phyloP scores from a whole-genome alignment of 139 green algal genomes.

The Eudorina sp. region DNA sequence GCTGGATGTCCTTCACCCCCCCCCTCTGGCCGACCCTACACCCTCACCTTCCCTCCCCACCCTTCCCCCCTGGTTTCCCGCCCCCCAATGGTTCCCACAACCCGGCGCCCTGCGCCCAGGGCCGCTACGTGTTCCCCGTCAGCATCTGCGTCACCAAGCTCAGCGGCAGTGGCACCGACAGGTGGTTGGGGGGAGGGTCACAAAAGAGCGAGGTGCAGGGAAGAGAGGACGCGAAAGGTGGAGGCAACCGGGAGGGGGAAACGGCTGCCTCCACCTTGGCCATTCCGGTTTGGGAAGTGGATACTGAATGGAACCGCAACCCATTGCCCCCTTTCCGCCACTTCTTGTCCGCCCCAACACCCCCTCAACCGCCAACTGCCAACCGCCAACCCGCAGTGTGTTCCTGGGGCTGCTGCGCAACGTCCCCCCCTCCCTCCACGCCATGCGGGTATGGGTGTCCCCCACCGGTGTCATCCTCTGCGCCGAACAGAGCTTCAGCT shows the following conservation, averaged over 20 bases:
- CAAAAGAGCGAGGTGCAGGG: no score
- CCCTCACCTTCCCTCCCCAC: neutral
- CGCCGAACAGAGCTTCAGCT: conserved; percentile 41
- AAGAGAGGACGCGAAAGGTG: no score
- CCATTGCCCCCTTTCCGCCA: no score
- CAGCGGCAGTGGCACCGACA: conserved; percentile 12
- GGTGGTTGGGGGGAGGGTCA: neutral
- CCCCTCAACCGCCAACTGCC: neutral
- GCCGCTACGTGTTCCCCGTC: conserved; percentile 12
- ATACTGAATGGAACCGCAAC: no score
- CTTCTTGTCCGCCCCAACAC: neutral
- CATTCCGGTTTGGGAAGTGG: no score
- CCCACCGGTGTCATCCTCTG: conserved; percentile 26
- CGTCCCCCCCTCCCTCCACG: neutral
- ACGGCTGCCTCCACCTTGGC: no score
- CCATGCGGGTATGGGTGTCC: conserved; percentile 15
- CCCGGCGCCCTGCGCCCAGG: neutral
- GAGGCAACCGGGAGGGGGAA: no score
- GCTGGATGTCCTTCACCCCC: no score
- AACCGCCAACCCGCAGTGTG: neutral
- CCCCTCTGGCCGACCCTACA: no score
- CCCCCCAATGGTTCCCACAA: no score
- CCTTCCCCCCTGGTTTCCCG: neutral
- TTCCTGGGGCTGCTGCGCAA: conserved; percentile 42
- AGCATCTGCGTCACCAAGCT: conserved; percentile 15